Evolutionary conservation across 2,329 filamentous ascomycete species (phyloP).

Genomic region (Penicillium crustosum): DNA sequence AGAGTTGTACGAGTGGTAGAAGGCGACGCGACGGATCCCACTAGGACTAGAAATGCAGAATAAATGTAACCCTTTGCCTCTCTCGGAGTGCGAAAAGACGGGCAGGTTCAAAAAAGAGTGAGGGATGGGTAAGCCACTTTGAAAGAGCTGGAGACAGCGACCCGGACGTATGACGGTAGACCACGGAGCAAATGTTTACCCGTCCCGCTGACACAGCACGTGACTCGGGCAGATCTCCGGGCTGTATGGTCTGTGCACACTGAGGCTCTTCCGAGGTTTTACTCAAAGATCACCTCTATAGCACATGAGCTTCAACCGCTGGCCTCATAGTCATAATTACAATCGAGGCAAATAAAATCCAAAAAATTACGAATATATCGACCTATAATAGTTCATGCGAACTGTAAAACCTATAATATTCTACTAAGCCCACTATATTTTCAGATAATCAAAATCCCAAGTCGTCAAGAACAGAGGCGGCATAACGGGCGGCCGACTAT

Average conservation of each 20-base stretch:
- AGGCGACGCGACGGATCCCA: not conserved
- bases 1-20: not conserved
- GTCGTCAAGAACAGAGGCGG: not conserved
- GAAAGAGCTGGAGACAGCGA: not conserved
- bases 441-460: not conserved
- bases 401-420: not conserved
- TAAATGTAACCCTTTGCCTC: not conserved
- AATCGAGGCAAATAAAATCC: not conserved
- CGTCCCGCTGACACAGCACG: not conserved
- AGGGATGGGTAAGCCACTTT: not conserved
- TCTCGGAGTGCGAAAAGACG: not conserved
- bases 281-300: not conserved
- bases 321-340: not conserved
- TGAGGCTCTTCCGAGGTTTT: not conserved
- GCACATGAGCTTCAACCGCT: not conserved
- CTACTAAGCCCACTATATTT: not conserved
- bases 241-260: not conserved
- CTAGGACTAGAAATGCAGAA: not conserved
- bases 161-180: conserved; percentile 3
- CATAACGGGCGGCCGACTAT: not conserved
- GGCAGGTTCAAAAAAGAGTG: not conserved
- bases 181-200: conserved; percentile 2
- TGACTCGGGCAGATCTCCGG: not conserved
- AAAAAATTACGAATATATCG: too few species aligned
- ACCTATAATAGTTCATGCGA: not conserved